Percentiles rank a stretch among this genome's conserved stretches.
Evolutionary conservation across 1,284 basidiomycete genomes (phyloP).

Genomic region (Marasmius oreades): DNA sequence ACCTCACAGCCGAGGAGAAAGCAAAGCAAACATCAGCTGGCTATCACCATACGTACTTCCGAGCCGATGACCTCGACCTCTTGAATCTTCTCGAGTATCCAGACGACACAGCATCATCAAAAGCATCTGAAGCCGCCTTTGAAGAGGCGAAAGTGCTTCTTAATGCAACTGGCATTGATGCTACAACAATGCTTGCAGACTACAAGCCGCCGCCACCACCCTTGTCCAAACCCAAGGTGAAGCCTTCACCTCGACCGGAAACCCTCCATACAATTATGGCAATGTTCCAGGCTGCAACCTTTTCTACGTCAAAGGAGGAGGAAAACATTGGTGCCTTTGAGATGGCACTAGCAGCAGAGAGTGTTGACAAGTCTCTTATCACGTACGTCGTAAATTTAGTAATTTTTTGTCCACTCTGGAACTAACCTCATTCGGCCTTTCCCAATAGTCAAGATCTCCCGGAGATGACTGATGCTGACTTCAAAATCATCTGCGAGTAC

Average conservation of each 20-base stretch:
- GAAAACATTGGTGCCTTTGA: not conserved
- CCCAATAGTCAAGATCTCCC: constrained; percentile 2
- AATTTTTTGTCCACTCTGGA: not conserved
- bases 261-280: not conserved
- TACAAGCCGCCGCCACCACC: not conserved
- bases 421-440: not conserved
- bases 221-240: too few relatives aligned
- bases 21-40: constrained; percentile 21
- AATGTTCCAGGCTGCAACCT: not conserved
- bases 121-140: constrained; percentile 6
- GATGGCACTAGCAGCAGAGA: constrained; percentile 4
- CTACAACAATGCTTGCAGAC: not conserved
- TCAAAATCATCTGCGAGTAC: not conserved
- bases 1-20: constrained; percentile 13
- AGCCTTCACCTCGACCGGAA: not conserved
- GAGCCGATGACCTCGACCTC: constrained; percentile 21
- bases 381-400: not conserved
- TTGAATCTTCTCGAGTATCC: constrained; percentile 13
- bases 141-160: constrained; percentile 12
- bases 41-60: constrained; percentile 29
- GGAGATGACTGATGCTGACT: constrained; percentile 1
- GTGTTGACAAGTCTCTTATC: not conserved
- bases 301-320: not conserved
- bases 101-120: constrained; percentile 3
- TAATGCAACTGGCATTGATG: constrained; percentile 9